These are phyloP conservation scores for Atkinsonella hypoxylon DNA, from an alignment of 2,329 filamentous ascomycete species.

Conservation along the genomic window DNA sequence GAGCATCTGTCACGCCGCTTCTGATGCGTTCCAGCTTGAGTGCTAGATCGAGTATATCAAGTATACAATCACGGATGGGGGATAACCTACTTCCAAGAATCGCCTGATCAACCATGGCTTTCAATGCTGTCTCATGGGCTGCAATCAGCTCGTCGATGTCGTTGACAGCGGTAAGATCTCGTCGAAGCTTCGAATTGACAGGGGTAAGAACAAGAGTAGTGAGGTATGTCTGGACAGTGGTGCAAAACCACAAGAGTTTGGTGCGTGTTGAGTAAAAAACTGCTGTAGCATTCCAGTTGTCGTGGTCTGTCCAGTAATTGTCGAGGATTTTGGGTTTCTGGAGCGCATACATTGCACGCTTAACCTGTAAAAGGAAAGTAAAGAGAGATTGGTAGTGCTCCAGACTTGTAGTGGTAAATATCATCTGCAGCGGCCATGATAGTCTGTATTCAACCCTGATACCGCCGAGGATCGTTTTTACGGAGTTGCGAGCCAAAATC, in stretches of 20 bases:
- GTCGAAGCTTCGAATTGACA: constrained; percentile 42
- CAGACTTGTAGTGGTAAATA: constrained; percentile 56
- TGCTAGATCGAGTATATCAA: constrained; percentile 66
- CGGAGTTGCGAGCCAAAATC: constrained; percentile 40
- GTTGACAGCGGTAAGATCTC: constrained; percentile 44
- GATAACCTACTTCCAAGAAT: constrained; percentile 56
- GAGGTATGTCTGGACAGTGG: constrained; percentile 63
- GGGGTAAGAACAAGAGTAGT: constrained; percentile 59
- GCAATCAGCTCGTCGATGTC: constrained; percentile 75
- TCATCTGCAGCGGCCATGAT: constrained; percentile 55
- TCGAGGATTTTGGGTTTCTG: constrained; percentile 38
- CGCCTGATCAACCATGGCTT: constrained; percentile 52
- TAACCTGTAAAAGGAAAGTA: constrained; percentile 65
- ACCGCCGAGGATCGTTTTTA: constrained; percentile 43
- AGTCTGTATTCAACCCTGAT: constrained; percentile 60
- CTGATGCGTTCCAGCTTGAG: constrained; percentile 56
- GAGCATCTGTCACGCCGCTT: constrained; percentile 2
- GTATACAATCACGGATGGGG: constrained; percentile 59
- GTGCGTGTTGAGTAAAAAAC: constrained; percentile 51
- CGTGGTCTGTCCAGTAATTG: constrained; percentile 25
- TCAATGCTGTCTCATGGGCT: constrained; percentile 53
- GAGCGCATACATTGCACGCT: constrained; percentile 56
- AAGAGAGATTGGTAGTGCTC: constrained; percentile 60
- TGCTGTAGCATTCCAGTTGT: constrained; percentile 29
- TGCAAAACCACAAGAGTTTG: constrained; percentile 66